Evolutionary conservation across 2,329 filamentous ascomycete genomes (phyloP).

Genomic region (Sclerotinia borealis): DNA sequence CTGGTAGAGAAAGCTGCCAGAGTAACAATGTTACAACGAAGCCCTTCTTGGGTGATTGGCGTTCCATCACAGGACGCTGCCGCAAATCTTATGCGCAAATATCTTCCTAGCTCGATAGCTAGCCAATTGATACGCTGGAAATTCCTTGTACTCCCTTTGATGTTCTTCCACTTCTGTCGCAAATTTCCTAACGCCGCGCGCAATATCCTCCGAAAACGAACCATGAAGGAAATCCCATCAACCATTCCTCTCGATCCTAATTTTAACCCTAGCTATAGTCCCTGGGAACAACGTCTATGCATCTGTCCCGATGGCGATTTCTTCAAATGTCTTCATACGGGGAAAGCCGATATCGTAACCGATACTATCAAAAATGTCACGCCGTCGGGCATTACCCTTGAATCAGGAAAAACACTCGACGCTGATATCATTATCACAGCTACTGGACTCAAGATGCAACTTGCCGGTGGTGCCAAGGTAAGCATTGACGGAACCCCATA

Average conservation of each 20-base stretch:
- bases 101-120: conserved; percentile 41
- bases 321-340: conserved; percentile 42
- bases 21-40: conserved; percentile 76
- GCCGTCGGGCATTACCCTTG: conserved; percentile 38
- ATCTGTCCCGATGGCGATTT: conserved; percentile 54
- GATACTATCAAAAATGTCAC: conserved; percentile 48
- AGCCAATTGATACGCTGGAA: conserved; percentile 40
- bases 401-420: conserved; percentile 36
- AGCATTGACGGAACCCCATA: conserved; percentile 48
- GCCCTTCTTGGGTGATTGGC: conserved; percentile 60
- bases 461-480: conserved; percentile 49
- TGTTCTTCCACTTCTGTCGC: conserved; percentile 46
- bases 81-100: conserved; percentile 7
- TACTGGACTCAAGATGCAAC: conserved; percentile 56
- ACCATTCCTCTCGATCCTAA: conserved; percentile 51
- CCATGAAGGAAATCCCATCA: conserved; percentile 46
- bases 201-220: conserved; percentile 40
- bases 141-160: conserved; percentile 41
- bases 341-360: conserved; percentile 44
- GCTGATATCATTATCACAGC: conserved; percentile 66
- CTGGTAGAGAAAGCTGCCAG: conserved; percentile 56
- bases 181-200: conserved; percentile 46
- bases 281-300: conserved; percentile 72
- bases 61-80: conserved; percentile 23
- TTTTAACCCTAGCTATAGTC: conserved; percentile 59